Conservation (phyloP, 768 basidiomycete species). For the Suillus clintonianus region DNA sequence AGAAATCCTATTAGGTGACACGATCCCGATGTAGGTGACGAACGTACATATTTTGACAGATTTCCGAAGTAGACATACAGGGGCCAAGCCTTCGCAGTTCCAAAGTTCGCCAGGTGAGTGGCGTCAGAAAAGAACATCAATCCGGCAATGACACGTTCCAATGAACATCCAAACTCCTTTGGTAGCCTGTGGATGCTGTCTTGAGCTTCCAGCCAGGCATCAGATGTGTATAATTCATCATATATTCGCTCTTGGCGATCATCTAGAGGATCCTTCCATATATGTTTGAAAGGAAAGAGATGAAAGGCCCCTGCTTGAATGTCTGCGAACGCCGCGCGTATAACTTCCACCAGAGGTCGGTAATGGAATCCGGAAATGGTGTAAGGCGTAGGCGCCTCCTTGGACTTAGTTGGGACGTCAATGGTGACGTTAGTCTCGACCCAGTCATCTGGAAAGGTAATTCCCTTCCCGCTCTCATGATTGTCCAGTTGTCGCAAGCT, state of each 20-base stretch:
- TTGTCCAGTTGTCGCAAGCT: too few relatives aligned
- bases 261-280: conserved; percentile 7
- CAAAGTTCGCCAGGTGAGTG: conserved; percentile 32
- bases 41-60: conserved; percentile 21
- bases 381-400: conserved; percentile 2
- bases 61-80: conserved; percentile 23
- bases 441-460: not conserved
- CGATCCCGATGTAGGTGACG: not conserved
- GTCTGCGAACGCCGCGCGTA: conserved; percentile 12
- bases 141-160: conserved; percentile 9
- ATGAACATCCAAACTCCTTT: conserved; percentile 9
- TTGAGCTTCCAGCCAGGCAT: conserved; percentile 16
- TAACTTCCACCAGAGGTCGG: conserved; percentile 14
- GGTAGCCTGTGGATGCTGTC: conserved; percentile 15
- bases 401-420: not conserved
- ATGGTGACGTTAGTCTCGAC: conserved; percentile 8
- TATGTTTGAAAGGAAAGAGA: conserved; percentile 22
- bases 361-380: conserved; percentile 13
- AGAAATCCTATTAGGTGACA: not conserved
- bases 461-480: not conserved
- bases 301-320: conserved; percentile 13
- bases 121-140: conserved; percentile 33
- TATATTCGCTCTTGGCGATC: conserved; percentile 10
- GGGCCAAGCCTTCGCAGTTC: conserved; percentile 25
- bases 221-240: conserved; percentile 20